Conservation (phyloP, 805 yeast species). For the Saccharomycopsis microspora region DNA sequence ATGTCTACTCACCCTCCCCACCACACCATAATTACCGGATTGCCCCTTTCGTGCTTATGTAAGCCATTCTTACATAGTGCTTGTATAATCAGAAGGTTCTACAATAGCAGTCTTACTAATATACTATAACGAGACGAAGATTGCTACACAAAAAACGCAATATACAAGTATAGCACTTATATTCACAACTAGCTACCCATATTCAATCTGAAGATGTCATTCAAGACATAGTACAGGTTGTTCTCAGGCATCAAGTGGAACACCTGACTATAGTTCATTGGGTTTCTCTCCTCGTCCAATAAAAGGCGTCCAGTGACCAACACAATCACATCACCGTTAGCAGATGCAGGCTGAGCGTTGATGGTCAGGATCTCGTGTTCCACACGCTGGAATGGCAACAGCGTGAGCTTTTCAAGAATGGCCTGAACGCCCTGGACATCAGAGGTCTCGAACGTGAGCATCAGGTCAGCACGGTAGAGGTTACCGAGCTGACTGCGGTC, state of each 20-base stretch:
- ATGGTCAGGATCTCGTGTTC: constrained; percentile 88
- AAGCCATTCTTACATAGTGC: no score
- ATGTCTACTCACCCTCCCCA: no score
- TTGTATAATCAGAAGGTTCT: no score
- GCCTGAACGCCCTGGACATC: constrained; percentile 91
- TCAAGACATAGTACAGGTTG: constrained; percentile 83
- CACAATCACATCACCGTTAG: constrained; percentile 84
- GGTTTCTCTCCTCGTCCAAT: constrained; percentile 84
- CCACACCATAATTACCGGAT: no score
- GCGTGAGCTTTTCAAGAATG: constrained; percentile 81
- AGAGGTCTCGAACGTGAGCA: constrained; percentile 92
- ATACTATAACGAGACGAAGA: no score
- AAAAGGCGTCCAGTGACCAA: constrained; percentile 96
- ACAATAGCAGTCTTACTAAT: no score
- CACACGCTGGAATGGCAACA: constrained; percentile 87
- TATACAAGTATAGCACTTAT: constrained; percentile 29
- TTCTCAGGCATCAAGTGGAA: constrained; percentile 95
- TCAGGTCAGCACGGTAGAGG: constrained; percentile 84
- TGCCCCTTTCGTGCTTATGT: no score
- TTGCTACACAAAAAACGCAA: no score
- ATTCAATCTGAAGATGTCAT: constrained; percentile 94
- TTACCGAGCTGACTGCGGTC: constrained; percentile 89
- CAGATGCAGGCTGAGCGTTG: constrained; percentile 97
- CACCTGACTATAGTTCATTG: constrained; percentile 95
- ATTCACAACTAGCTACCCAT: constrained; percentile 27